Base-by-base conservation (phyloP, 352 stramenopile genomes). In the Phytopythium montanum region DNA sequence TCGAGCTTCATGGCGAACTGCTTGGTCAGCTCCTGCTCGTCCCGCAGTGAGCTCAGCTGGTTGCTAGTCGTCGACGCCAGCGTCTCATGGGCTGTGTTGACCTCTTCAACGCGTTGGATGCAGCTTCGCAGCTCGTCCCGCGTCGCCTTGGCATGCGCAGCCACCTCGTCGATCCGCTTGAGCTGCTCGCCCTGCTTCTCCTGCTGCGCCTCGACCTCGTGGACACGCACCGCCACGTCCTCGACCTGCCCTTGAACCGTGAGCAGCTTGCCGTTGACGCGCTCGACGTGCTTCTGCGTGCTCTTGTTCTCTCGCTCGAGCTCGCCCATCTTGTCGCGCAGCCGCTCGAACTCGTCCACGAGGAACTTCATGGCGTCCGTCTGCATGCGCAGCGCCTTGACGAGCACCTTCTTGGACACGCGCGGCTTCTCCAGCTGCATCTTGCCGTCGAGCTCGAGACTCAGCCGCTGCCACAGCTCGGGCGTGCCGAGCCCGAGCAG, bases 1-100 rank as follows among this genome's bases (percentile, higher is more conserved):
- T 94, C 81, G n/a, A 94, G 77, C 66, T 90, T 77, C 66, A 92
- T 76, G n/a, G 81, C 77, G 41, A 92, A 90, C 59, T 91, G 76
- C 53, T 92, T 91, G 36, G 82, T 92, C 45, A 89, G 63, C 46
- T 89, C 81, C 31, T 92, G 78, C 10, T 91, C 77, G 29, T 88
- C 68, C 7, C 73, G 79, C 19, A 94, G 70, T 16, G 69, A 50
- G 1, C 62, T 25, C 7, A 94, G 45, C 31, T 86, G 74, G 33
- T 82, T 60, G 34, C 79, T 76, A 2, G 78, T 80, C 51, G 87
- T 69, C 7, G 73, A 54, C 16, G 72, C 81, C 57, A 92, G 86
- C 19, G 69, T 67, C 16, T 71, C 76, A 59, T 89, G 71, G 16
- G 69, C 72, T 1, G 59, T 38, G 26, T 69, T 70, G 21, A 66